Evolutionary conservation across 208 protist genomes (phyloP).

Genomic region (Crithidia fasciculata): DNA sequence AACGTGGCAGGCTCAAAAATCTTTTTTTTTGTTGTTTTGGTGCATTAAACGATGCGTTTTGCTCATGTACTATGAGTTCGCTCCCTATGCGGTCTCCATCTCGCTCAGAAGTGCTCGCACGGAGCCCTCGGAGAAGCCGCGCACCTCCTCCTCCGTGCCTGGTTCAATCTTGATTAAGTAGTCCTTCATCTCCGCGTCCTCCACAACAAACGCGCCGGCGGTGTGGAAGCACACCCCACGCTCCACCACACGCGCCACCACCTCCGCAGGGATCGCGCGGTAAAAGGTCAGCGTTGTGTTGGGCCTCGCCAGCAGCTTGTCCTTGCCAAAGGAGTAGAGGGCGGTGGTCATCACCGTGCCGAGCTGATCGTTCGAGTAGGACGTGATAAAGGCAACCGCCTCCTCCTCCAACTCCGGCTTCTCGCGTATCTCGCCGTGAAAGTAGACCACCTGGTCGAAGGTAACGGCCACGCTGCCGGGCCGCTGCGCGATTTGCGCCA

Average conservation of each 20-base stretch:
- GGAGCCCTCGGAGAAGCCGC: constrained; percentile 46
- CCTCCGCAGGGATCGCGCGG: constrained; percentile 43
- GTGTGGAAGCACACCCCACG: constrained; percentile 52
- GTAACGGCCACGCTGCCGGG: constrained; percentile 62
- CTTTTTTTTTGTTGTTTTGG: too few relatives aligned
- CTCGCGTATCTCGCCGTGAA: constrained; percentile 78
- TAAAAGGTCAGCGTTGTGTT: constrained; percentile 78
- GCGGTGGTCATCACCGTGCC: constrained; percentile 73
- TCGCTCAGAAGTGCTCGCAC: constrained; percentile 32
- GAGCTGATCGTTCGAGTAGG: constrained; percentile 68
- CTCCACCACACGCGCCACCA: constrained; percentile 58
- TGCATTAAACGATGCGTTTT: too few relatives aligned
- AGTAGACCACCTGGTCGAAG: constrained; percentile 89
- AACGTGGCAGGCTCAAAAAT: too few relatives aligned
- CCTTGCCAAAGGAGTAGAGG: constrained; percentile 43
- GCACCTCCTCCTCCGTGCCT: constrained; percentile 56
- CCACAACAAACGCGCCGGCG: constrained; percentile 80
- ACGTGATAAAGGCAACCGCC: constrained; percentile 49
- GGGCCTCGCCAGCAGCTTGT: constrained; percentile 28
- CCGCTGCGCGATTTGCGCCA: constrained; percentile 7
- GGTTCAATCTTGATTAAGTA: constrained; percentile 53
- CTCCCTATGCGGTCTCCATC: constrained; percentile 2
- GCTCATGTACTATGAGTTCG: not conserved
- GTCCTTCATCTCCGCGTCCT: constrained; percentile 72
- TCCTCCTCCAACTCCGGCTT: constrained; percentile 70